Evolutionary conservation across 495 filamentous ascomycete species (phyloP).

Genomic region (Chaetomium fimeti): DNA sequence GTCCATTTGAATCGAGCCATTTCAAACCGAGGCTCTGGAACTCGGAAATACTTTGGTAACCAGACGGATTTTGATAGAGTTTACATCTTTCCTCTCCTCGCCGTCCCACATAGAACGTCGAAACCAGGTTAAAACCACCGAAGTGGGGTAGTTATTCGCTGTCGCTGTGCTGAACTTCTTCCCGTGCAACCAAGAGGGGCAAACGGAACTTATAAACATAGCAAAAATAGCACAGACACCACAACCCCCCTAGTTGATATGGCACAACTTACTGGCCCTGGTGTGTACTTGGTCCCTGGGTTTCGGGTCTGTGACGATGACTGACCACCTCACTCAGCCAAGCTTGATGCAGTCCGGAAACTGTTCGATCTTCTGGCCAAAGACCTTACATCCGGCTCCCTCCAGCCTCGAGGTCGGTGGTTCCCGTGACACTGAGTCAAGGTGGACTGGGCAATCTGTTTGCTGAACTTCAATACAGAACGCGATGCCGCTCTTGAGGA

Average conservation of each 20-base stretch:
- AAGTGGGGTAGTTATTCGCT: no score
- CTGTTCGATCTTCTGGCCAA: constrained; percentile 58
- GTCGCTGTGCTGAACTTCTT: no score
- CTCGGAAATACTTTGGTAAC: no score
- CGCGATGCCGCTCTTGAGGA: constrained; percentile 62
- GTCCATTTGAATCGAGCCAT: not conserved
- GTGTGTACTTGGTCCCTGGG: not conserved
- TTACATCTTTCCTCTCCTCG: no score
- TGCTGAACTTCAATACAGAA: constrained; percentile 46
- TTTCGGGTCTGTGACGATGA: not conserved
- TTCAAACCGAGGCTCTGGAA: not conserved
- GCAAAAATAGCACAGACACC: no score
- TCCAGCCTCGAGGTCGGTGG: constrained; percentile 60
- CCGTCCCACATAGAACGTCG: not conserved
- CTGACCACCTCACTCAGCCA: constrained; percentile 47
- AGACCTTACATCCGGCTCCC: constrained; percentile 55
- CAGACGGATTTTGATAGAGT: no score
- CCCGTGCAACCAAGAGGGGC: no score
- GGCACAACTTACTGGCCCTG: not conserved
- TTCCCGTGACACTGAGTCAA: not conserved
- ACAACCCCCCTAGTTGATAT: not conserved
- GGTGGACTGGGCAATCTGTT: not conserved
- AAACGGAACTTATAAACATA: no score
- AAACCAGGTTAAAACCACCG: not conserved
- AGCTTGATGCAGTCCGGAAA: constrained; percentile 60